Evolutionary conservation across 2,329 filamentous ascomycete genomes (phyloP), one percentile per base, ranked within the genome.

Genomic region (Fusarium kyushuense): DNA sequence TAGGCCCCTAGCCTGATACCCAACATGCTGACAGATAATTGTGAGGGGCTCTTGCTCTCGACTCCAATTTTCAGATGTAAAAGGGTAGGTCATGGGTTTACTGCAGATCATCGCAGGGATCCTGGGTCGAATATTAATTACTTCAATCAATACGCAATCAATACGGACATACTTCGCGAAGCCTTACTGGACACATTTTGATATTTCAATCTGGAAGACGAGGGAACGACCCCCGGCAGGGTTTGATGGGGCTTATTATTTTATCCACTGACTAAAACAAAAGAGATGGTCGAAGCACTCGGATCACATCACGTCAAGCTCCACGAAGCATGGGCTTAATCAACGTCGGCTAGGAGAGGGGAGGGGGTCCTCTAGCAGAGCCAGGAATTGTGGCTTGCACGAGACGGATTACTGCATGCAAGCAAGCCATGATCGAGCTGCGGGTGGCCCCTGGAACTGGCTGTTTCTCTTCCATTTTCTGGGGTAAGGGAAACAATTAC

Each of bases 341-440:
- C 59, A 65, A 38, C 51, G 40, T 45, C 40, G 35, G 42, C 19
- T 49, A 27, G 25, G 17, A 52, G 67, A 53, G 65, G 65, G 61
- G 41, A 53, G 65, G 65, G 65, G 41, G 45, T 46, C 47, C 48
- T 61, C 48, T 63, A 46, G 16, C 40, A 67, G 30, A 56, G n/a
- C 52, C 27, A 57, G 52, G 68, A 72, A 73, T 68, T 73, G 68
- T 72, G 68, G 70, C 63, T 62, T 66, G 52, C 55, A 55, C 67
- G 29, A 67, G 60, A 70, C 63, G 68, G 47, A 58, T 58, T 25
- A 25, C 38, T 63, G 47, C 46, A 60, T 36, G 58, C 47, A 66
- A 56, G 59, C 46, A 58, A 54, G 47, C 46, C 65, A 65, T 63
- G 43, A 58, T 65, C 58, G 27, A 61, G 59, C 65, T 67, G 46